Evolutionary conservation across 352 stramenopile genomes (phyloP).

Genomic region (Pythium utonaiense): DNA sequence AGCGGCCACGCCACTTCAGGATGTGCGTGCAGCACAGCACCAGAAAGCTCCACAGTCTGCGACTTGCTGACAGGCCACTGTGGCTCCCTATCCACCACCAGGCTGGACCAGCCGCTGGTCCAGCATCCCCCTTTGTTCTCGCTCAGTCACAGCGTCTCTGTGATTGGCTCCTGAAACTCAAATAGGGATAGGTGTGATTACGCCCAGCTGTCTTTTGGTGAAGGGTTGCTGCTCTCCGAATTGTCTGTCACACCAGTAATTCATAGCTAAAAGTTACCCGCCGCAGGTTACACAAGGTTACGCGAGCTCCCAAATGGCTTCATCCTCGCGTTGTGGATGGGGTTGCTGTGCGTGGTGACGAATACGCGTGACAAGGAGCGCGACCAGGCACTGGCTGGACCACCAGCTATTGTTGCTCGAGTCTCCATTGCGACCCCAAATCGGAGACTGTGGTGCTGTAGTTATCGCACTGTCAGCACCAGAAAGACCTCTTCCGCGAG

Average conservation of each 20-base stretch:
- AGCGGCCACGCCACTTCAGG: not conserved
- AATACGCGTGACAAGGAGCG: no score
- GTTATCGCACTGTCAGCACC: no score
- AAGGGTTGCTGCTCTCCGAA: not conserved
- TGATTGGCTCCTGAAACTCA: conserved; percentile 25
- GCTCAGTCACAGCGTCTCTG: not conserved
- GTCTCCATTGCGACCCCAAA: no score
- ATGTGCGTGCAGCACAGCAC: not conserved
- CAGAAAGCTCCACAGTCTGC: conserved; percentile 1
- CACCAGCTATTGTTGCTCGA: no score
- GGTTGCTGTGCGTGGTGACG: not conserved
- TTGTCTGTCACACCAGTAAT: not conserved
- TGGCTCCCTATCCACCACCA: not conserved
- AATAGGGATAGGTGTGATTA: conserved; percentile 20
- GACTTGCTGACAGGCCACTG: not conserved
- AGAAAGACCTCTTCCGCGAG: no score
- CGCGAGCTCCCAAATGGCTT: not conserved
- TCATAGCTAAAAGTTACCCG: conserved; percentile 15
- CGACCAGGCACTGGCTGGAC: no score
- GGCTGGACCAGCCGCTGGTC: no score
- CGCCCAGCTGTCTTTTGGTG: not conserved
- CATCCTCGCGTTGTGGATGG: not conserved
- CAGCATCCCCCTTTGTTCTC: not conserved
- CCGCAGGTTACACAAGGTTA: not conserved
- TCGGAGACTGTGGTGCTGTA: no score